These are phyloP conservation scores for Colletotrichum sp. DNA, from an alignment of 2,329 filamentous ascomycete species.

Conservation along the genomic window DNA sequence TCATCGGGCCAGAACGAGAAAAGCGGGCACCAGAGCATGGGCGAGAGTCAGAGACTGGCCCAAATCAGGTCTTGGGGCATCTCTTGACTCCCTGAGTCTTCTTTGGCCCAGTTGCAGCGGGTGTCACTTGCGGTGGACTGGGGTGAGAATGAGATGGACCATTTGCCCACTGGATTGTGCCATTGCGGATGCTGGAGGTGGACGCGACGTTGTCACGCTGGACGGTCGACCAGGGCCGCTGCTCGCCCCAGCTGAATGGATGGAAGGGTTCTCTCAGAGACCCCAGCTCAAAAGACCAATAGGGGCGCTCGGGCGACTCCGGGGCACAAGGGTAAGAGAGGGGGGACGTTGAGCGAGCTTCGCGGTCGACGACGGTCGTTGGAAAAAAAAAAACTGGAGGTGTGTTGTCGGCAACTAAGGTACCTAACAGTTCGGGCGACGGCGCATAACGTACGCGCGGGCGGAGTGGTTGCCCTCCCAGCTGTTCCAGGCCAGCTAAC, in stretches of 20 bases:
- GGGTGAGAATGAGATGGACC: neutral
- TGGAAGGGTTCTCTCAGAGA: neutral
- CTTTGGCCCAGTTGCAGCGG: slow-evolving; percentile 4
- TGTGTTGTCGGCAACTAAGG: neutral
- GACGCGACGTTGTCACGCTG: neutral
- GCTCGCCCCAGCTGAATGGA: neutral
- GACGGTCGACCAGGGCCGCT: neutral
- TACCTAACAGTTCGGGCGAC: neutral
- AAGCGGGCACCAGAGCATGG: slow-evolving; percentile 1
- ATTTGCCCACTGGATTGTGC: neutral
- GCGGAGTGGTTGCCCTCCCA: neutral
- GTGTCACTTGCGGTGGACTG: neutral
- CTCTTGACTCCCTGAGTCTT: neutral
- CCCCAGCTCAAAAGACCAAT: neutral
- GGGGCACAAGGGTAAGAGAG: neutral
- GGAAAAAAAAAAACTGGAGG: neutral
- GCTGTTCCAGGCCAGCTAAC: neutral
- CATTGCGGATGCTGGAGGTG: neutral
- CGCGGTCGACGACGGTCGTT: neutral
- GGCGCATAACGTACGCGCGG: neutral
- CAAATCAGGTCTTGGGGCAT: neutral
- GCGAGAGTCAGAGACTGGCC: slow-evolving; percentile 11
- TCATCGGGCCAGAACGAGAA: slow-evolving; percentile 9
- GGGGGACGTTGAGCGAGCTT: neutral
- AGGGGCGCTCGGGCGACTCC: neutral